phyloP scores from a whole-genome alignment of 1,139 yeast genomes.

The Geotrichum cucujoidarum region DNA sequence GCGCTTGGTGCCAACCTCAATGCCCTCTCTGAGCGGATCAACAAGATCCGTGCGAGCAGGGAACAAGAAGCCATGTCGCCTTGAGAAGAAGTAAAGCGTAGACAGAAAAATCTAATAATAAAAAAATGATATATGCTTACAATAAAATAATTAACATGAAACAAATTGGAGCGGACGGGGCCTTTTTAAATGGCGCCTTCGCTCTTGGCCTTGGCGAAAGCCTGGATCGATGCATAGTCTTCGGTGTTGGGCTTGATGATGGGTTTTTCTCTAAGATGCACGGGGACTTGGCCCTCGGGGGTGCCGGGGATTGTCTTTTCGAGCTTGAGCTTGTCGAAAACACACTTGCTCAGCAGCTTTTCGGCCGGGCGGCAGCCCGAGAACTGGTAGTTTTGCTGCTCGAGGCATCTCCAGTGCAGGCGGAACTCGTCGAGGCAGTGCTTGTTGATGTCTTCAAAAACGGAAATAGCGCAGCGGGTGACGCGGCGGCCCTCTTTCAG shows the following conservation, averaged over 20 bases:
- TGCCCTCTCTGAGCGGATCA: conserved; percentile 62
- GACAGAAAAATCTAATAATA: conserved; percentile 2
- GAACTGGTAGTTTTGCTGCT: conserved; percentile 71
- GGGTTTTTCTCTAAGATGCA: conserved; percentile 65
- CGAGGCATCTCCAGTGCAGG: conserved; percentile 78
- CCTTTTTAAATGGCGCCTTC: conserved; percentile 17
- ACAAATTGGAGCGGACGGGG: neutral
- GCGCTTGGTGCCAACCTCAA: conserved; percentile 72
- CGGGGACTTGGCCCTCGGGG: conserved; percentile 47
- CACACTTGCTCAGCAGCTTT: conserved; percentile 67
- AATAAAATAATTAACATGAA: neutral
- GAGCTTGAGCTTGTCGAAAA: conserved; percentile 63
- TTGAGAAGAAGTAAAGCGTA: neutral
- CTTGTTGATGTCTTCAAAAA: conserved; percentile 67
- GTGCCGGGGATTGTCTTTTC: conserved; percentile 73
- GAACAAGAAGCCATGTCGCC: conserved; percentile 3
- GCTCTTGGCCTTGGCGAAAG: conserved; percentile 41
- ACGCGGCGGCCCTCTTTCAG: conserved; percentile 85
- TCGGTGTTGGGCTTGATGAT: conserved; percentile 49
- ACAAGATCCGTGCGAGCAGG: conserved; percentile 49
- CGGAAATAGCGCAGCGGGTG: conserved; percentile 80
- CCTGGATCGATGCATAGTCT: conserved; percentile 45
- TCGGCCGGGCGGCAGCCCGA: conserved; percentile 80
- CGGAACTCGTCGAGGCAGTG: conserved; percentile 76
- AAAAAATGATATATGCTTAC: conserved; percentile 7